phyloP scores from a whole-genome alignment of 208 protist species.

The Phytomonas sp. region DNA sequence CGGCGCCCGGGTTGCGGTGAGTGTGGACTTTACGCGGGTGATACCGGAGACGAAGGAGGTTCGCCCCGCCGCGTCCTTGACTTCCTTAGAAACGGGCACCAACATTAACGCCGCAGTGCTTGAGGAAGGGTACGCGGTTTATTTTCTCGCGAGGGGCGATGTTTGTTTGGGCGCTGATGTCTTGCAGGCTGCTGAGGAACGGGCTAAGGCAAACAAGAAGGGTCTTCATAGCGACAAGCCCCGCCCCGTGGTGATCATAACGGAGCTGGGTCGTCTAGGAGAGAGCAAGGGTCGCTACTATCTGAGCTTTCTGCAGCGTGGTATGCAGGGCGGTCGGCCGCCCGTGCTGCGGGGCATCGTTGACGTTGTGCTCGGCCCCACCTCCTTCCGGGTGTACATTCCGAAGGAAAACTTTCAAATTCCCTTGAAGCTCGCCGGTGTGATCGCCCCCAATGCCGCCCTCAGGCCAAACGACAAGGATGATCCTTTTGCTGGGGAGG shows the following conservation, averaged over 20 bases:
- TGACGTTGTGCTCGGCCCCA: slow-evolving; percentile 70
- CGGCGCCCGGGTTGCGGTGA: slow-evolving; percentile 60
- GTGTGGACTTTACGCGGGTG: slow-evolving; percentile 72
- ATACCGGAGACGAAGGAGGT: slow-evolving; percentile 81
- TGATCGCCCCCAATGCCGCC: slow-evolving; percentile 62
- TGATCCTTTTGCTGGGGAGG: slow-evolving; percentile 69
- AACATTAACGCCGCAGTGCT: slow-evolving; percentile 73
- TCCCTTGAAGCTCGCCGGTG: slow-evolving; percentile 71
- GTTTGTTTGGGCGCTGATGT: slow-evolving; percentile 43
- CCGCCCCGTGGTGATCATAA: slow-evolving; percentile 38
- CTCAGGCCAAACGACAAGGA: slow-evolving; percentile 19
- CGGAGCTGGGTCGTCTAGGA: slow-evolving; percentile 80
- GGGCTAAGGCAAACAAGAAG: slow-evolving; percentile 28
- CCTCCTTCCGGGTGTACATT: slow-evolving; percentile 82
- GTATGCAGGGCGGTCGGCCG: slow-evolving; percentile 78
- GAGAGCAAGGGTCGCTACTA: slow-evolving; percentile 76
- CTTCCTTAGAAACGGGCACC: slow-evolving; percentile 36
- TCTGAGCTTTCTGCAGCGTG: slow-evolving; percentile 82
- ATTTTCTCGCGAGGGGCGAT: slow-evolving; percentile 75
- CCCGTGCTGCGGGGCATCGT: slow-evolving; percentile 66
- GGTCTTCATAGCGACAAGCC: slow-evolving; percentile 42
- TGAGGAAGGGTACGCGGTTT: slow-evolving; percentile 69
- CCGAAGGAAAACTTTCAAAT: slow-evolving; percentile 86
- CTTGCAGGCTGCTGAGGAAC: slow-evolving; percentile 55
- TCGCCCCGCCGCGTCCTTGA: slow-evolving; percentile 55